phyloP scores from a whole-genome alignment of 2,329 filamentous ascomycete genomes.

The Nannizziopsis arthrosporioides region DNA sequence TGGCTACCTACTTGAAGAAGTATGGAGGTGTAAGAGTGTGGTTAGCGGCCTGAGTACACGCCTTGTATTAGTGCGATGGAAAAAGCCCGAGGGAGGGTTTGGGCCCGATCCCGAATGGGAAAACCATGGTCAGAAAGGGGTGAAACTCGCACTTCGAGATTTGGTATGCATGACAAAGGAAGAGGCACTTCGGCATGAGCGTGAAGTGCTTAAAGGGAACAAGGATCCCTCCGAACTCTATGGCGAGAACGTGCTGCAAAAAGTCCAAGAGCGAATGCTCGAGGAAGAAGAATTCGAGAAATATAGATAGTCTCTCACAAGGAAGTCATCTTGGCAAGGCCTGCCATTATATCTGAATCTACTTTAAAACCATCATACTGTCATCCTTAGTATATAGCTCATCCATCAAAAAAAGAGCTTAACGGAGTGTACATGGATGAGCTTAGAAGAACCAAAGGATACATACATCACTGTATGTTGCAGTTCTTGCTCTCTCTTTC shows the following conservation, averaged over 20 bases:
- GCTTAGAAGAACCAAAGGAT: too few relatives aligned
- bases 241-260: constrained; percentile 51
- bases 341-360: too few relatives aligned
- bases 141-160: constrained; percentile 56
- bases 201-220: constrained; percentile 59
- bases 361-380: too few relatives aligned
- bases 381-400: too few relatives aligned
- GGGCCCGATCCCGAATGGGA: constrained; percentile 50
- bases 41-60: constrained; percentile 72
- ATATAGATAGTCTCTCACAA: constrained; percentile 30
- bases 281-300: constrained; percentile 51
- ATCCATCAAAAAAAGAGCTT: too few relatives aligned
- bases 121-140: constrained; percentile 59
- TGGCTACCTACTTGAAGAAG: constrained; percentile 78
- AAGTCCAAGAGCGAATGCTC: constrained; percentile 53
- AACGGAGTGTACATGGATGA: too few relatives aligned
- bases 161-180: constrained; percentile 90
- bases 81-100: constrained; percentile 49
- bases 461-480: too few relatives aligned
- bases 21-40: constrained; percentile 71
- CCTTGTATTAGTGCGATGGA: constrained; percentile 71
- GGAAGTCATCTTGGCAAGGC: too few relatives aligned
- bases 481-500: too few relatives aligned
- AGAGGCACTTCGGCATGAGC: constrained; percentile 69
- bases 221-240: constrained; percentile 64